phyloP scores from a whole-genome alignment of 2,329 filamentous ascomycete genomes.

The Clonostachys sp. region DNA sequence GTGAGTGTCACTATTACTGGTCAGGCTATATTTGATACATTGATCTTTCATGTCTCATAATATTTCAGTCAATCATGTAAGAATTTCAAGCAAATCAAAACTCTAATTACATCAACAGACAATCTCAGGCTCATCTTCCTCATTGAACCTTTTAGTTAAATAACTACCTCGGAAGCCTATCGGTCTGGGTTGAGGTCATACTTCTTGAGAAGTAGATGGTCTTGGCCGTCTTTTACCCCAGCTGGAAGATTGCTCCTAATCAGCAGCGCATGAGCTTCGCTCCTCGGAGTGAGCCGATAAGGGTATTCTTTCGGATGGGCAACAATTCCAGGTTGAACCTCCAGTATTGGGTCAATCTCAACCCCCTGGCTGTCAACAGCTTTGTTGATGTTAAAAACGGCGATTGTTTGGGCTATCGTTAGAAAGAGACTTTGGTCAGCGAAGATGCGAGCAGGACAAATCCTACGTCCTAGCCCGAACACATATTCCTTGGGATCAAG shows the following conservation, averaged over 20 bases:
- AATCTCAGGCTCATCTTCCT: too few species aligned
- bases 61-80: too few species aligned
- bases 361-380: slow-evolving; percentile 20
- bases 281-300: slow-evolving; percentile 4
- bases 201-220: too few species aligned
- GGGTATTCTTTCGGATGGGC: slow-evolving; percentile 8
- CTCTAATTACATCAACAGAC: too few species aligned
- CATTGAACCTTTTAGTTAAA: too few species aligned
- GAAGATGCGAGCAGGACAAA: slow-evolving; percentile 9
- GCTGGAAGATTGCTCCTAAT: slow-evolving; percentile 1
- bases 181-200: too few species aligned
- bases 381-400: slow-evolving; percentile 31
- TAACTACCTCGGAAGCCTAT: too few species aligned
- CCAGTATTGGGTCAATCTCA: slow-evolving; percentile 2
- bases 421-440: slow-evolving; percentile 8
- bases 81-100: too few species aligned
- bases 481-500: slow-evolving; percentile 6
- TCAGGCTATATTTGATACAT: too few species aligned
- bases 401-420: slow-evolving; percentile 25
- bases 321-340: slow-evolving; percentile 4
- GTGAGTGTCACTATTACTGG: too few species aligned
- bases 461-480: slow-evolving; percentile 10
- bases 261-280: slow-evolving; percentile 4
- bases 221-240: too few species aligned
- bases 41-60: too few species aligned